Evolutionary conservation across 371 early-diverging fungal genomes (phyloP), one percentile per base, ranked within the genome.

Genomic region (Parasitella parasitica): DNA sequence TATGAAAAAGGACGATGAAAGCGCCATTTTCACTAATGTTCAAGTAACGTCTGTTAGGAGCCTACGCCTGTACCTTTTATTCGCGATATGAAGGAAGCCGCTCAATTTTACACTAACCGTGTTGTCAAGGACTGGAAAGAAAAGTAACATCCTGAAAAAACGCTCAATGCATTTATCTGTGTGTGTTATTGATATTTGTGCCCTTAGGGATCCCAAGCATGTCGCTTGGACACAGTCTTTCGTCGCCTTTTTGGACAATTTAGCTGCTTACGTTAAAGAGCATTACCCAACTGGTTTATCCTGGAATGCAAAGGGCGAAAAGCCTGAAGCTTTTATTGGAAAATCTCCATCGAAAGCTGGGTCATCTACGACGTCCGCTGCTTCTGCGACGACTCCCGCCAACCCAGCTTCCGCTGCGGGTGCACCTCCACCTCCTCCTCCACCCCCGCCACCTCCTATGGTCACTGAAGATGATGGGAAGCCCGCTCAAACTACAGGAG

Each of bases 31-130:
- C n/a, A 26, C 35, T 8, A 6, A 6, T 18, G 30, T 35, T n/a
- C 15, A 6, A 32, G 4, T 37, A 35, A n/a, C n/a, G n/a, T n/a
- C n/a, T n/a, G n/a, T n/a, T 66, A 90, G 91, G 95, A 93, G 67
- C 93, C 94, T 35, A 87, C 92, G 3, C 95, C 96, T 16, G 95
- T 87, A 13, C 91, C 94, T 15, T 94, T 83, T 67, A 85, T 98
- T 59, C 86, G 82, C 13, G 97, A 96, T 46, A 91, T 92, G 86
- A 93, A 90, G 72, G 94, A 97, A 36, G 84, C 94, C 26, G 92
- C 94, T 27, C 93, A 93, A 75, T 98, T 96, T 66, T 98, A 93
- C 66, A 83, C 88, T 18, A 93, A 96, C 79, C 89, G 95, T 43
- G 93, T 97, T 57, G 80, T 94, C 43, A 94, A 90, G 73, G 94